Evolutionary conservation across 2,329 filamentous ascomycete genomes (phyloP).

Genomic region (Pseudogymnoascus sp.): DNA sequence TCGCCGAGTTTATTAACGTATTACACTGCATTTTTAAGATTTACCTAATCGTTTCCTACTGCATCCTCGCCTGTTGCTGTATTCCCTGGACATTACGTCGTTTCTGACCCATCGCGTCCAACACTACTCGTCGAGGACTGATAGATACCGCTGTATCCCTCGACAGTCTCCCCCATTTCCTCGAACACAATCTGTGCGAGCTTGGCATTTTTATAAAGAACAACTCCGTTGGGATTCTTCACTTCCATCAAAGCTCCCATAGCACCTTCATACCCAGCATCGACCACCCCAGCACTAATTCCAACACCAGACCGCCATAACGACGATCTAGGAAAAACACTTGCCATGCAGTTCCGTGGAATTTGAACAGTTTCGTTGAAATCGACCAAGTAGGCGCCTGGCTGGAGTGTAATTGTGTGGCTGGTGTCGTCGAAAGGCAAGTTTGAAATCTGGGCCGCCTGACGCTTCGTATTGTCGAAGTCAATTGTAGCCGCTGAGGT

Average conservation of each 20-base stretch:
- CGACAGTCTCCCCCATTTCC: slow-evolving; percentile 30
- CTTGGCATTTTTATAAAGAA: slow-evolving; percentile 29
- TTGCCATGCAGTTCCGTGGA: slow-evolving; percentile 34
- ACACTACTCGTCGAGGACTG: not conserved
- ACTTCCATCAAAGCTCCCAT: slow-evolving; percentile 24
- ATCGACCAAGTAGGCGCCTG: slow-evolving; percentile 32
- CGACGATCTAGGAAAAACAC: slow-evolving; percentile 33
- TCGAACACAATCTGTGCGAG: slow-evolving; percentile 36
- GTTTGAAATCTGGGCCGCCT: slow-evolving; percentile 19
- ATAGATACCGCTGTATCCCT: slow-evolving; percentile 27
- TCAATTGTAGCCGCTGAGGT: slow-evolving; percentile 26
- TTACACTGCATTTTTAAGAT: not conserved
- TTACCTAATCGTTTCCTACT: not conserved
- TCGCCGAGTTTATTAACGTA: not conserved
- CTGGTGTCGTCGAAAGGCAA: slow-evolving; percentile 8
- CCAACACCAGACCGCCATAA: slow-evolving; percentile 34
- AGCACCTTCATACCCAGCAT: slow-evolving; percentile 36
- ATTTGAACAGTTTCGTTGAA: slow-evolving; percentile 36
- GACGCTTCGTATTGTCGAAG: slow-evolving; percentile 27
- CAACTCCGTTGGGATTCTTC: slow-evolving; percentile 30
- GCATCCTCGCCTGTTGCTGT: not conserved
- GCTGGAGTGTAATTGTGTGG: slow-evolving; percentile 18
- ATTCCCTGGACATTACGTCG: not conserved
- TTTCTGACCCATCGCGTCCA: not conserved
- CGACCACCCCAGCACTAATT: slow-evolving; percentile 34